Evolutionary conservation across 192 early-diverging fungal genomes (phyloP).

Genomic region (Paraglomus brasilianum): DNA sequence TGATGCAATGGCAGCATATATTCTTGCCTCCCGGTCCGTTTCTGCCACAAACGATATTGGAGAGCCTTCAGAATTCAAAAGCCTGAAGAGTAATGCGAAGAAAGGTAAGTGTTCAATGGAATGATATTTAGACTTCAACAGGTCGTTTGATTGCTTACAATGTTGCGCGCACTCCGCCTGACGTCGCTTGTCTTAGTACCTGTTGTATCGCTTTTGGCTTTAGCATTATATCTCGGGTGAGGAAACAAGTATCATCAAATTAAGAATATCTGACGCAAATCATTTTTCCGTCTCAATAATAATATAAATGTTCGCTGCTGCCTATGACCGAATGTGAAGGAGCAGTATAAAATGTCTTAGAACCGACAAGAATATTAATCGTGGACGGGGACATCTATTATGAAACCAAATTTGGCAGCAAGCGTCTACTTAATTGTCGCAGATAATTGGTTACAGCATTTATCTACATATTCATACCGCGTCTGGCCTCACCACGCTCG

Average conservation of each 20-base stretch:
- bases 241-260: neutral
- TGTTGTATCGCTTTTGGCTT: slow-evolving; percentile 64
- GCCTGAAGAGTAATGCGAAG: slow-evolving; percentile 35
- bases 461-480: too few species aligned
- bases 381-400: too few species aligned
- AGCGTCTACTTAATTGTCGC: too few species aligned
- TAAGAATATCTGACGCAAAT: too few species aligned
- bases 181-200: slow-evolving; percentile 55
- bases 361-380: too few species aligned
- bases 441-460: too few species aligned
- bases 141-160: slow-evolving; percentile 39
- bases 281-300: too few species aligned
- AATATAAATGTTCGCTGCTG: too few species aligned
- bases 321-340: too few species aligned
- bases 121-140: neutral
- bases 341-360: too few species aligned
- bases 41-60: slow-evolving; percentile 55
- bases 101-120: neutral
- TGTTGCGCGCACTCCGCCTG: slow-evolving; percentile 52
- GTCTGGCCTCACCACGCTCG: too few species aligned
- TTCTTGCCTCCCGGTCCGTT: slow-evolving; percentile 51
- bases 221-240: slow-evolving; percentile 40
- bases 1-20: slow-evolving; percentile 58
- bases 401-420: too few species aligned
- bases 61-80: slow-evolving; percentile 58